A percentile compares a stretch with the other conserved stretches of the same genome.
Evolutionary conservation across 1,139 yeast genomes (phyloP).

Genomic region (Blastobotrys petasosporus): DNA sequence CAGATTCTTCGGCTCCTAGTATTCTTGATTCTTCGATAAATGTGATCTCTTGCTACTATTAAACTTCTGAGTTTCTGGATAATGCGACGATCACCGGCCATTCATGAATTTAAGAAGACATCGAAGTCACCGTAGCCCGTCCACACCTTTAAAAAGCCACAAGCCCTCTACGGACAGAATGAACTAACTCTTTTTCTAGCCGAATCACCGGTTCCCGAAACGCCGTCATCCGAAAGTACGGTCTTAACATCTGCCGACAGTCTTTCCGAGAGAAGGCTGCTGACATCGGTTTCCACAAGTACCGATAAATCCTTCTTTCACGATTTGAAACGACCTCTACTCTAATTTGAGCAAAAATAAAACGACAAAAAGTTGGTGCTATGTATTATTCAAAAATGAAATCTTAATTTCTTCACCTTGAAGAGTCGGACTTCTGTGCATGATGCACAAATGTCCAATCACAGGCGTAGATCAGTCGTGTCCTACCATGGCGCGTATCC

Average conservation of each 20-base stretch:
- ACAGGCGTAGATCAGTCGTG: not conserved
- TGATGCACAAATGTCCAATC: no score
- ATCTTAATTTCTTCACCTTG: not conserved
- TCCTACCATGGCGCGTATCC: no score
- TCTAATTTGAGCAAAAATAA: no score
- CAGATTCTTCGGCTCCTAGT: no score
- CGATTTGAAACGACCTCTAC: not conserved
- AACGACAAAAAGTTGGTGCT: not conserved
- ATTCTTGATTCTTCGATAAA: no score
- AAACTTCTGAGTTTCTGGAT: no score
- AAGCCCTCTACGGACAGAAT: not conserved
- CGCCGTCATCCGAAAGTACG: conserved; percentile 99
- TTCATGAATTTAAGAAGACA: no score
- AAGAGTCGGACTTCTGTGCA: not conserved
- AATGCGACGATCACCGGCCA: no score
- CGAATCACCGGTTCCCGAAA: conserved; percentile 98
- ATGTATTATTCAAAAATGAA: not conserved
- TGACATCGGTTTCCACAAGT: conserved; percentile 99
- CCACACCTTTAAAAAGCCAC: not conserved
- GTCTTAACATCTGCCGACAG: conserved; percentile 99
- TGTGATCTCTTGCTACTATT: no score
- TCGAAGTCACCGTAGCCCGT: no score
- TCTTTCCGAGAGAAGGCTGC: conserved; percentile 99
- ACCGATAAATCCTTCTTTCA: conserved; percentile 59
- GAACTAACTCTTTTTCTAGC: conserved; percentile 28